Conservation (phyloP, 1,139 yeast species). For the Sporopachydermia cereana region DNA sequence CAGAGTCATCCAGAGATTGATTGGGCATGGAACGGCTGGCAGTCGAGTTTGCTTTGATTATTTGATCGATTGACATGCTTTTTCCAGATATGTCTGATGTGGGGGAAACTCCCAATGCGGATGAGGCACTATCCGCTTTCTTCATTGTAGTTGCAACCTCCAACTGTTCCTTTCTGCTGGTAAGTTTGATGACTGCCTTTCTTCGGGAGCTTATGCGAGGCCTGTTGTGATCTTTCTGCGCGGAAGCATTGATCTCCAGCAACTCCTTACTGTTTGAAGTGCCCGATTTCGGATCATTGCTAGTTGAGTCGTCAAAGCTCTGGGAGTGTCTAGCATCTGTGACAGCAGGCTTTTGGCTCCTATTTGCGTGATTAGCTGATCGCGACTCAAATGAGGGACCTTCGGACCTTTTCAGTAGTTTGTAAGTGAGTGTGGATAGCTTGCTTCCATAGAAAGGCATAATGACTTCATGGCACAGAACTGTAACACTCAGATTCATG, state of each 20-base stretch:
- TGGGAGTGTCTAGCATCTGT: not conserved
- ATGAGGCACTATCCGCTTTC: no score
- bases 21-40: not conserved
- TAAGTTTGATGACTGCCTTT: not conserved
- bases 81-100: not conserved
- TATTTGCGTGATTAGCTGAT: no score
- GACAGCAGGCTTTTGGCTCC: not conserved
- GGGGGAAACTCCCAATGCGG: no score
- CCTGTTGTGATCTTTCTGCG: not conserved
- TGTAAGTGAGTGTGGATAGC: not conserved
- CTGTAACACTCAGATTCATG: not conserved
- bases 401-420: not conserved
- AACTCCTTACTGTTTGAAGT: not conserved
- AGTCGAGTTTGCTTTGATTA: not conserved
- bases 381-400: not conserved
- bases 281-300: not conserved
- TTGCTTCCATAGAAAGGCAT: not conserved
- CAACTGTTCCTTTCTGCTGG: not conserved
- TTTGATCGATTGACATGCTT: not conserved
- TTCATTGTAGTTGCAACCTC: not conserved
- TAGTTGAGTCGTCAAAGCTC: not conserved
- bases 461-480: conserved; percentile 4
- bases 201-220: not conserved
- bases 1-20: not conserved
- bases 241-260: not conserved